Base-by-base conservation (phyloP, 1,284 basidiomycete genomes). In the Ceratobasidium sp. region DNA sequence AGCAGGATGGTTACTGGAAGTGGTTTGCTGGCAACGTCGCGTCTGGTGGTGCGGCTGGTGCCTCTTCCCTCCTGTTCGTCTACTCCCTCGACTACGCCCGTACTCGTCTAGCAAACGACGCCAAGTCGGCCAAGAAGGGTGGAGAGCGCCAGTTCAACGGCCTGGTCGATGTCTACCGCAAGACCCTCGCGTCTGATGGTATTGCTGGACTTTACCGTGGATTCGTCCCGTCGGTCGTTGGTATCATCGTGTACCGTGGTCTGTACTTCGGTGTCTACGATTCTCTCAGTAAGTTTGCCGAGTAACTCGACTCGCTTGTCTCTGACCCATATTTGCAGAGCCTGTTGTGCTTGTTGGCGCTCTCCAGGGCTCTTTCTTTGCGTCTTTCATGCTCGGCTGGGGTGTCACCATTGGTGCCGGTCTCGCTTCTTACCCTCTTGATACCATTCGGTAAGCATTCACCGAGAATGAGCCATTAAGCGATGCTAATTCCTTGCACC, bases 61-160 rank as follows among this genome's bases (percentile, higher is more conserved):
- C 95, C 75, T 92, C 95, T 8, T 98, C 96, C 44, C 84, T 96
- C 71, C 90, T 98, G 81, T 97, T 98, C 83, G 95, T 97, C 82
- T 97, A 98, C 89, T 96, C 95, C 46, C 90, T 98, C 75, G 95
- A 97, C 79, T 96, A 95, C 79, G 95, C 95, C 76, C 94, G 95
- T 91, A 97, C 95, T 72, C 95, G 95, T 87, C 90, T 97, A 77
- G 95, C 95, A 81, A 96, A 96, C 83, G 95, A 98, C 80, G 92
- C 92, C 81, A 97, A 97, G 86, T 95, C 94, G 11, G 85, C 92
- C 61, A 95, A 94, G 86, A 70, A 70, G 67, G 86, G 86, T 84
- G 95, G 93, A 78, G 85, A 86, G 42, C 93, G 95, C 82, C 95
- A 97, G 82, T 97, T 96, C 87, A 96, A 95, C 80, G 95, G 95